A percentile compares a stretch with the other conserved stretches of the same genome.
Conservation (phyloP, 1,139 yeast species). For the Debaryomyces sp. region DNA sequence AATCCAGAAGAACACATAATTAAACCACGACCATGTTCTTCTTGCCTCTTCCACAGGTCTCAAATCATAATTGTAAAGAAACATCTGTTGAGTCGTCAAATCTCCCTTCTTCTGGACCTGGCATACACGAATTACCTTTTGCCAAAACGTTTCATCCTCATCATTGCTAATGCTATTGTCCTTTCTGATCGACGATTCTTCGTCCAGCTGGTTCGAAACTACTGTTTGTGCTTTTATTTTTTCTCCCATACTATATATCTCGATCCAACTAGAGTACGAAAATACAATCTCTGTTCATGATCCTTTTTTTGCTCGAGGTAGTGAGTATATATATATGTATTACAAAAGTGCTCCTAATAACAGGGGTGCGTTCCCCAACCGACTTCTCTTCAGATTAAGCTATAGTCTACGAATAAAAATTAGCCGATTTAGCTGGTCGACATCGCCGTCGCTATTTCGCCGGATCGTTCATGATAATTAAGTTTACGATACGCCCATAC, state of each 20-base stretch:
- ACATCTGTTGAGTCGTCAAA: conserved; percentile 53
- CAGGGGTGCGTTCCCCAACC: conserved; percentile 5
- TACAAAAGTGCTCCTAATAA: conserved; percentile 3
- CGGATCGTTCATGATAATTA: too few species aligned
- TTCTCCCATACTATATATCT: neutral
- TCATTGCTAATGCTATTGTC: conserved; percentile 6
- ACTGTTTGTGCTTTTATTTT: neutral
- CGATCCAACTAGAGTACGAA: neutral
- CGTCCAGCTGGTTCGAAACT: neutral
- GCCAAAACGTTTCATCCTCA: conserved; percentile 17
- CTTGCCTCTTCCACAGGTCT: conserved; percentile 71
- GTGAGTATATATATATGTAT: neutral
- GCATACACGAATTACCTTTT: conserved; percentile 16
- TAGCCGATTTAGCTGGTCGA: neutral
- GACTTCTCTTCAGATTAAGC: neutral
- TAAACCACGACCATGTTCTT: conserved; percentile 81
- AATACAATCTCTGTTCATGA: neutral
- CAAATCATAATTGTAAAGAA: conserved; percentile 71
- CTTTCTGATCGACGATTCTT: neutral
- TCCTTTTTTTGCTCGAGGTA: neutral
- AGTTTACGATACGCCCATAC: too few species aligned
- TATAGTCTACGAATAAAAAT: neutral
- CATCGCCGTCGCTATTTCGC: too few species aligned
- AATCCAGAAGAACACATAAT: conserved; percentile 78
- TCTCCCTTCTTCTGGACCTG: conserved; percentile 34